Base-by-base conservation (phyloP, 2,329 filamentous ascomycete species). In the Elsinoe arachidis region DNA sequence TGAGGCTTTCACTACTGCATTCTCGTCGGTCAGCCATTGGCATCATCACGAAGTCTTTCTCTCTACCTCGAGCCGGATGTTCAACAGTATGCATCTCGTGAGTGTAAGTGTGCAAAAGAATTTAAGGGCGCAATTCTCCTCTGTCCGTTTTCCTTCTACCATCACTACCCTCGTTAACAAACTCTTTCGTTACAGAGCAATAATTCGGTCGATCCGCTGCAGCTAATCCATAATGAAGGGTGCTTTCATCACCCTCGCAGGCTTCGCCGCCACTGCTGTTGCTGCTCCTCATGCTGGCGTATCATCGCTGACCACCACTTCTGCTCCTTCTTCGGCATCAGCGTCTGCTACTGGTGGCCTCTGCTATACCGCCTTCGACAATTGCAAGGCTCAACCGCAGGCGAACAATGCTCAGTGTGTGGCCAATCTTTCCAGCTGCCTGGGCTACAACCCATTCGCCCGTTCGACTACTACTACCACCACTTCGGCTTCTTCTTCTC, bases 361-460 rank as follows among this genome's bases (percentile, higher is more conserved):
- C 55, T 52, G 44, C 21, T 41, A 52, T 2, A 34, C 15, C n/a
- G 26, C 26, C 6, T 57, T 38, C 44, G 26, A 52, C 23, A 17
- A 37, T 5, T 54, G 35, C 21, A 34, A 38, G 38, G 51, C 38
- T 15, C 43, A 33, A 4, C 44, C 46, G 1, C 44, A 58, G 10
- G 51, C 59, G 34, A 60, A 60, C 59, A 55, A 54, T 15, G 56
- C 59, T n/a, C 19, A 26, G 11, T 60, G 59, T 21, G 41, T 33
- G 11, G 14, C 43, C 19, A 11, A 54, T 2, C 54, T 55, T 30
- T 33, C 59, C 11, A 10, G 21, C 6, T 60, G 59, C 38, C 44
- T 58, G 9, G 56, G 56, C 39, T 52, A 52, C 26, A 35, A 46
- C 39, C 54, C 54, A 19, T 56, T 46, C 54, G 41, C 12, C 6